phyloP scores from a whole-genome alignment of 345 rosid genomes.

The Sonneratia alba region DNA sequence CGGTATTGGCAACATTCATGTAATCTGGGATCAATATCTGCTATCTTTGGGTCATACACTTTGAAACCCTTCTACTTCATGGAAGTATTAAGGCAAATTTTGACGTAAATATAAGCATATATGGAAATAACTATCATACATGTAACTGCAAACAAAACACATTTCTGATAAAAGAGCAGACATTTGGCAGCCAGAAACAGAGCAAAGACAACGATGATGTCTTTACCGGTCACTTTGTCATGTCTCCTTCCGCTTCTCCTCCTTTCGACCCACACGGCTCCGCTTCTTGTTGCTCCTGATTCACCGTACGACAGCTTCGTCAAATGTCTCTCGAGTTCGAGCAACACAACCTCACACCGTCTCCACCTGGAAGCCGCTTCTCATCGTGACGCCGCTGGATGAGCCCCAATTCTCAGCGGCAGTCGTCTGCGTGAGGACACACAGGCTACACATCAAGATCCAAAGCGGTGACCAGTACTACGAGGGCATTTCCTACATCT shows the following conservation, averaged over 20 bases:
- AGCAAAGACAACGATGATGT: neutral
- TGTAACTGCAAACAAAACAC: too few relatives aligned
- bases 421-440: conserved; percentile 10
- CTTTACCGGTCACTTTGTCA: neutral
- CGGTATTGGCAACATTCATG: neutral
- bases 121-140: too few relatives aligned
- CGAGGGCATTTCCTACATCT: conserved; percentile 19
- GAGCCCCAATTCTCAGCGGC: conserved; percentile 17
- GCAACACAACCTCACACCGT: neutral
- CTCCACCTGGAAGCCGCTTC: conserved; percentile 6
- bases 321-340: neutral
- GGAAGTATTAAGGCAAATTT: too few relatives aligned
- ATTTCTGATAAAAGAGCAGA: neutral
- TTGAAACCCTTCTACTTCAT: too few relatives aligned
- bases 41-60: too few relatives aligned
- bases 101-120: too few relatives aligned
- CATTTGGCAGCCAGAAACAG: neutral
- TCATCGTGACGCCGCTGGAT: conserved; percentile 1
- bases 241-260: neutral
- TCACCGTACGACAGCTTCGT: neutral
- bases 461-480: conserved; percentile 25
- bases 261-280: neutral
- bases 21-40: neutral
- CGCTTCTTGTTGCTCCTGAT: neutral
- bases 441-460: conserved; percentile 10